Percentiles rank a stretch among this genome's conserved stretches.
phyloP scores from a whole-genome alignment of 495 filamentous ascomycete species.

The Cenococcum geophilum region DNA sequence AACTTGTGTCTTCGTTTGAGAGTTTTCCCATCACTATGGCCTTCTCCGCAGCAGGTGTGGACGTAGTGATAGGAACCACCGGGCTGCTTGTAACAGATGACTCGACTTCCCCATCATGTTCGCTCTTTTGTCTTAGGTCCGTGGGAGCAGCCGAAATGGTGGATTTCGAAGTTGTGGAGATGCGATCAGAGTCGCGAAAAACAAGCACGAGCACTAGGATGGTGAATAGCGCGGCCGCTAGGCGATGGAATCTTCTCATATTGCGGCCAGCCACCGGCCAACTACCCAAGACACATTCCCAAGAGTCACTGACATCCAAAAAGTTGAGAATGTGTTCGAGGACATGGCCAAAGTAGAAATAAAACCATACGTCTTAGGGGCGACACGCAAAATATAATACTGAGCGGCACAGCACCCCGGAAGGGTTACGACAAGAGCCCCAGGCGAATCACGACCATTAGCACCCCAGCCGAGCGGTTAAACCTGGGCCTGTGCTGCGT shows the following conservation, averaged over 20 bases:
- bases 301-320: neutral
- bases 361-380: neutral
- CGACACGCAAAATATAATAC: neutral
- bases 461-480: no score
- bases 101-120: neutral
- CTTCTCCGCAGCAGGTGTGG: constrained; percentile 3
- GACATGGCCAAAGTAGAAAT: neutral
- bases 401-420: neutral
- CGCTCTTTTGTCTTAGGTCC: neutral
- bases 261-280: no score
- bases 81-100: neutral
- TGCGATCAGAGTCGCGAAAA: neutral
- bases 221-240: neutral
- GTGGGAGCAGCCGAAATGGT: neutral
- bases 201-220: neutral
- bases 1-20: neutral
- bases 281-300: neutral
- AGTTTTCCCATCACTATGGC: constrained; percentile 5
- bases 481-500: no score
- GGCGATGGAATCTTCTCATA: neutral
- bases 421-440: neutral
- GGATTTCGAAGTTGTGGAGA: neutral
- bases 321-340: neutral
- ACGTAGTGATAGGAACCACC: neutral
- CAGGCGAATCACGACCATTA: no score